A percentile compares a stretch with the other conserved stretches of the same genome.
Evolutionary conservation across 1,284 basidiomycete species (phyloP).

Genomic region (Irpex lacteus): DNA sequence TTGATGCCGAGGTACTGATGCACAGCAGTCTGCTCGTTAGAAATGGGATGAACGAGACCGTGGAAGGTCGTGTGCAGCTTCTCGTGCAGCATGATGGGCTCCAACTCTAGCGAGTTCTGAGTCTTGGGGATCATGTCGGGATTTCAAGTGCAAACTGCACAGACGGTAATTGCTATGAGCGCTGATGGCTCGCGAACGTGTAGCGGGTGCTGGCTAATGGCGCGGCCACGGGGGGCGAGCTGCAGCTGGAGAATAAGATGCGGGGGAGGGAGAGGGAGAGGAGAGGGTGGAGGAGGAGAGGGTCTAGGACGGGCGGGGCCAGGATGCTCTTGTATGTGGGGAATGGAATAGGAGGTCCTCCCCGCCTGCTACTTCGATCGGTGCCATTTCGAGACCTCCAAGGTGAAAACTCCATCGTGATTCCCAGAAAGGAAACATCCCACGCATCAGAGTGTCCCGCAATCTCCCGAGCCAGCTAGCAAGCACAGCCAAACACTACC

Average conservation of each 20-base stretch:
- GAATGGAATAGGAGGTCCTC: constrained; percentile 16
- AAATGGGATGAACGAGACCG: constrained; percentile 58
- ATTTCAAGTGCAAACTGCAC: background rate
- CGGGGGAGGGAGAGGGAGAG: constrained; percentile 7
- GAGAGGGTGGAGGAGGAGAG: constrained; percentile 5
- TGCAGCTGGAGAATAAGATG: constrained; percentile 6
- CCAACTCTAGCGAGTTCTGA: constrained; percentile 12
- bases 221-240: constrained; percentile 16
- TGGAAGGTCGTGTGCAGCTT: constrained; percentile 60
- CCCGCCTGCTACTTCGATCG: constrained; percentile 17
- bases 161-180: constrained; percentile 6
- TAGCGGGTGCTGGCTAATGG: constrained; percentile 11
- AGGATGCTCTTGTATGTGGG: constrained; percentile 21
- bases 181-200: constrained; percentile 9
- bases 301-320: constrained; percentile 2
- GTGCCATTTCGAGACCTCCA: constrained; percentile 16
- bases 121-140: constrained; percentile 28
- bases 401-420: constrained; percentile 21
- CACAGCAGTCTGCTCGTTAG: constrained; percentile 51
- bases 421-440: constrained; percentile 21
- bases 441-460: constrained; percentile 16
- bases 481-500: constrained; percentile 4
- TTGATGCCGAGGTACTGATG: constrained; percentile 74
- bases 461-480: constrained; percentile 19
- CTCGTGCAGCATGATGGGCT: constrained; percentile 46